Percentiles rank a stretch among this genome's conserved stretches.
Conservation (phyloP, 495 filamentous ascomycete species). For the Apodospora peruviana region DNA sequence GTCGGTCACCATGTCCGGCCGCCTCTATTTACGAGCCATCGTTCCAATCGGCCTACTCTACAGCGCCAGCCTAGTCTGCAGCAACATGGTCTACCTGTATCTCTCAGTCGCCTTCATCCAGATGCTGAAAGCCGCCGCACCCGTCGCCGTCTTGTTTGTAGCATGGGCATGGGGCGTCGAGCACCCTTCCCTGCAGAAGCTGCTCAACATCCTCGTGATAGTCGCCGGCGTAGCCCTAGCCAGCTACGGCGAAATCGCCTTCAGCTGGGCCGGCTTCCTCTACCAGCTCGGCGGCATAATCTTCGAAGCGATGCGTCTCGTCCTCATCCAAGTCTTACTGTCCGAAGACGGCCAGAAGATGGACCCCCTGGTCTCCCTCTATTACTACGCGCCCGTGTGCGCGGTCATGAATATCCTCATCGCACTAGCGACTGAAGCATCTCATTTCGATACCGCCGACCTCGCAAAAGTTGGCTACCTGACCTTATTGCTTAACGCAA, state of each 20-base stretch:
- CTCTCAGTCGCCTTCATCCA: constrained; percentile 75
- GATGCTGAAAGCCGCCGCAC: constrained; percentile 74
- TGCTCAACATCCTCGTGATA: constrained; percentile 68
- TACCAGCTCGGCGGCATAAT: constrained; percentile 65
- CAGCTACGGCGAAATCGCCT: constrained; percentile 70
- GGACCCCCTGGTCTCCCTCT: constrained; percentile 78
- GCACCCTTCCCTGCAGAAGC: constrained; percentile 50
- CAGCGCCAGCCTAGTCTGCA: constrained; percentile 65
- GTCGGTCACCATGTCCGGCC: constrained; percentile 61
- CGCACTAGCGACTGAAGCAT: constrained; percentile 54
- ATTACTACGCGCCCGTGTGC: constrained; percentile 80
- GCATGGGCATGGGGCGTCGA: constrained; percentile 62
- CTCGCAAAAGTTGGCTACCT: constrained; percentile 51
- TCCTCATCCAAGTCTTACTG: constrained; percentile 71
- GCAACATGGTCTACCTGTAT: constrained; percentile 70
- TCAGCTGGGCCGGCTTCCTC: constrained; percentile 61
- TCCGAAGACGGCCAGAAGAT: constrained; percentile 63
- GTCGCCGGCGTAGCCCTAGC: constrained; percentile 68
- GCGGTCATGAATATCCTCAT: constrained; percentile 68
- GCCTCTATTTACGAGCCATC: constrained; percentile 63
- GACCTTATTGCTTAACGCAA: constrained; percentile 58
- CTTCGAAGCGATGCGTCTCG: constrained; percentile 70
- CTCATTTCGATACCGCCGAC: constrained; percentile 46
- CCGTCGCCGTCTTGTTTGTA: constrained; percentile 61
- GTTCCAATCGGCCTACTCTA: constrained; percentile 72